A percentile compares a stretch with the other conserved stretches of the same genome.
phyloP scores from a whole-genome alignment of 2,329 filamentous ascomycete species.

The Cladosporium sp. region DNA sequence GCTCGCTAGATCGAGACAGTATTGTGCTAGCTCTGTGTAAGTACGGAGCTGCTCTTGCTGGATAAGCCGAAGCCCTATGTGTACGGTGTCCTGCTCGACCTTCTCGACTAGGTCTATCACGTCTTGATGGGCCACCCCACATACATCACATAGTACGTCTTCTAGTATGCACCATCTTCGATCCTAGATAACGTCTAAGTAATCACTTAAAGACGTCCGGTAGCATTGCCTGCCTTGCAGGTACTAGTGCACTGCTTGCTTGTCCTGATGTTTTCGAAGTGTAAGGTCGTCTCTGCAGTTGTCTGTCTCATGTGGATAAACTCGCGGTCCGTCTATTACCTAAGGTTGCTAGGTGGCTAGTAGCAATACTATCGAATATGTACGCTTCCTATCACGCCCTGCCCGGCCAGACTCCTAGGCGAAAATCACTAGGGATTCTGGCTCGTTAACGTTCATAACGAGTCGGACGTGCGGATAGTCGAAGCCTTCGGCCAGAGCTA shows the following conservation, averaged over 20 bases:
- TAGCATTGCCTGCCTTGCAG: slow-evolving; percentile 15
- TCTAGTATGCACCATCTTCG: slow-evolving; percentile 20
- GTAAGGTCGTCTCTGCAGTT: background rate
- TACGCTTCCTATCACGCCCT: slow-evolving; percentile 4
- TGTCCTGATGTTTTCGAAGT: slow-evolving; percentile 6
- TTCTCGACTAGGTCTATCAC: background rate
- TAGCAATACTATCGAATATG: slow-evolving; percentile 20
- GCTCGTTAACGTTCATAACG: slow-evolving; percentile 22
- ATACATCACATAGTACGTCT: slow-evolving; percentile 11
- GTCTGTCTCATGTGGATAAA: background rate
- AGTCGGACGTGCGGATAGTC: slow-evolving; percentile 21
- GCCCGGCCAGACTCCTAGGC: slow-evolving; percentile 21
- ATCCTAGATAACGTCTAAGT: slow-evolving; percentile 3
- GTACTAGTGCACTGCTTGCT: slow-evolving; percentile 11
- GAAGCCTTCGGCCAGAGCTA: slow-evolving; percentile 18
- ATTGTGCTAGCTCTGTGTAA: background rate
- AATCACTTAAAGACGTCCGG: slow-evolving; percentile 14
- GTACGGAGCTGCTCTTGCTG: background rate
- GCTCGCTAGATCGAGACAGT: background rate
- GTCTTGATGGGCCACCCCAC: background rate
- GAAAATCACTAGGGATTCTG: slow-evolving; percentile 21
- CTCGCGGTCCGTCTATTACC: background rate
- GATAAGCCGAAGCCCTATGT: background rate
- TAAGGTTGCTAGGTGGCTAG: slow-evolving; percentile 12
- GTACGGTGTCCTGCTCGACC: background rate